Evolutionary conservation across 176 grass and related monocot species (phyloP), one percentile per base, ranked within the genome.

Genomic region (Raddia distichophylla): DNA sequence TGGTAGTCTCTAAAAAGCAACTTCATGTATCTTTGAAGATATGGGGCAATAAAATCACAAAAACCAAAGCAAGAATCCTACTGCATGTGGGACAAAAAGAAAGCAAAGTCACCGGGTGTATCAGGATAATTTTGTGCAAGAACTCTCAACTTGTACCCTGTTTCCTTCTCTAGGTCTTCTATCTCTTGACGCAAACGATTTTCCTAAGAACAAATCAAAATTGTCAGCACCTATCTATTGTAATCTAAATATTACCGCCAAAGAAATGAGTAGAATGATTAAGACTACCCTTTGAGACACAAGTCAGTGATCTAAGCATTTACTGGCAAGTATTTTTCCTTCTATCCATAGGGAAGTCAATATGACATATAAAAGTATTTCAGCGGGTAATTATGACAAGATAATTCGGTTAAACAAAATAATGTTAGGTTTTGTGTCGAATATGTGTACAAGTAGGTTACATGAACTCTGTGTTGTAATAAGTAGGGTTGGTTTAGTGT

Each of bases 121-220:
- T 91, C 90, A 52, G 95, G 95, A 81, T 93, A 98, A 74, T 98
- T 98, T 80, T 98, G 95, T 83, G 92, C 92, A 67, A 98, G 95
- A 64, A 98, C 88, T 84, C 95, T 91, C 78, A 98, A 66, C 64
- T 98, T 98, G 73, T 89, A 91, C 1, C 95, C 95, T 57, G 92
- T 98, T 77, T 98, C 95, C 81, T 93, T 98, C 84, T 98, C 95
- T 43, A 98, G 51, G 90, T 93, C 88, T 34, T 89, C 79, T 81
- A 98, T 94, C 76, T 87, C 86, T 88, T 98, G 90, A 15, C 81
- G 81, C 19, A 98, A 70, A 74, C 90, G 90, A 6, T 75, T 89
- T 81, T 98, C 95, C 95, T 94, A 84, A 48, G 22, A 84, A 86
- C 6, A 69, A 65, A 20, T 40, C 15, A 13, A 83, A 57, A 34